Evolutionary conservation across 306 rosid genomes (phyloP).

Genomic region (Medicago lupulina): DNA sequence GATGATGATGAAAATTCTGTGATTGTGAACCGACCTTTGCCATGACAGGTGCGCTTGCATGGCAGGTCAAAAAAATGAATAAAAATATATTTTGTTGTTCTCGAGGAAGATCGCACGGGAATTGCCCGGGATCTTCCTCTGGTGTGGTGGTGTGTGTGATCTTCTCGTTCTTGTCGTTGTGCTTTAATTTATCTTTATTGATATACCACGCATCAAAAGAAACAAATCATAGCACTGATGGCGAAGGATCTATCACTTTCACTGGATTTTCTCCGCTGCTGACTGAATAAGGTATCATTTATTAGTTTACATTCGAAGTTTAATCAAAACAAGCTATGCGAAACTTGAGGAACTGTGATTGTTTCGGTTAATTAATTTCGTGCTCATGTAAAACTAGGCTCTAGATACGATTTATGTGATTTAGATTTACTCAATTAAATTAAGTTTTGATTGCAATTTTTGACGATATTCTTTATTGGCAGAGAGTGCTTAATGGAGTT

Average conservation of each 20-base stretch:
- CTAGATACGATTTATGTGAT: neutral
- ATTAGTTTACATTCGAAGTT: neutral
- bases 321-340: neutral
- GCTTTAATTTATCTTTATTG: neutral
- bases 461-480: neutral
- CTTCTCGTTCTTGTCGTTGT: neutral
- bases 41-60: slow-evolving; percentile 9
- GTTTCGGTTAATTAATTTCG: neutral
- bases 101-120: neutral
- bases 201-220: neutral
- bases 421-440: neutral
- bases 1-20: neutral
- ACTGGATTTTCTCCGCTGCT: neutral
- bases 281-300: neutral
- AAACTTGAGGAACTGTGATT: neutral
- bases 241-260: neutral
- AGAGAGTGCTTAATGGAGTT: neutral
- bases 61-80: neutral
- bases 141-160: neutral
- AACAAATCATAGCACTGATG: neutral
- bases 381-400: neutral
- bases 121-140: neutral
- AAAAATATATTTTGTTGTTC: neutral
- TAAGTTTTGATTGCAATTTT: neutral
- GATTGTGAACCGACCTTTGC: slow-evolving; percentile 2